These are phyloP conservation scores for Neurospora discreta DNA, from an alignment of 495 filamentous ascomycete genomes.

Conservation along the genomic window DNA sequence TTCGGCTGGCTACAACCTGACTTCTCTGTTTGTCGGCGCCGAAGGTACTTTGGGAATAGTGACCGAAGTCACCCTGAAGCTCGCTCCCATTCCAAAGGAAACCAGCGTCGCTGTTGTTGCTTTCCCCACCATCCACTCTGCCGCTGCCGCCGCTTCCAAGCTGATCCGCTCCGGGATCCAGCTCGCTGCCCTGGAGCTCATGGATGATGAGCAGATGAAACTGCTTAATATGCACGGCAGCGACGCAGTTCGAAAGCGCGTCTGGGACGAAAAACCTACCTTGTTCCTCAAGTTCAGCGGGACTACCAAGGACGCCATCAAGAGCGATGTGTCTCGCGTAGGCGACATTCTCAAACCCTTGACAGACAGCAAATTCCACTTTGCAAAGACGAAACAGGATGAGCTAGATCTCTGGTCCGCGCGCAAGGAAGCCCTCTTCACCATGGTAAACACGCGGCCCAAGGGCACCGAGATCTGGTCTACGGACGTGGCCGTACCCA, in stretches of 20 bases:
- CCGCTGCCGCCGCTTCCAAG: constrained; percentile 50
- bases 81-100: constrained; percentile 51
- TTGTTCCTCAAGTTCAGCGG: constrained; percentile 53
- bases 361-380: constrained; percentile 42
- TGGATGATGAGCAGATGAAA: constrained; percentile 65
- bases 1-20: constrained; percentile 72
- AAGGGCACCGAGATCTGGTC: constrained; percentile 51
- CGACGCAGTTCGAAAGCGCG: constrained; percentile 33
- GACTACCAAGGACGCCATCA: constrained; percentile 17
- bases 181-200: constrained; percentile 58
- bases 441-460: constrained; percentile 34
- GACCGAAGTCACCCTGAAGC: constrained; percentile 68
- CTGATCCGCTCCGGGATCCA: constrained; percentile 56
- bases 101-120: constrained; percentile 54
- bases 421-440: constrained; percentile 56
- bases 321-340: constrained; percentile 28
- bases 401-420: constrained; percentile 56
- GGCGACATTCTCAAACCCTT: constrained; percentile 34
- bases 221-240: constrained; percentile 57
- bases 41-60: constrained; percentile 87
- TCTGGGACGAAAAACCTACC: constrained; percentile 54
- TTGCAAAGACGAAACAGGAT: constrained; percentile 47
- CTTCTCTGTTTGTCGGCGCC: constrained; percentile 76
- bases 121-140: constrained; percentile 50
- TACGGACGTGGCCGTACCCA: constrained; percentile 61